Base-by-base conservation (phyloP, 768 basidiomycete species). In the Kwoniella dejecticola region DNA sequence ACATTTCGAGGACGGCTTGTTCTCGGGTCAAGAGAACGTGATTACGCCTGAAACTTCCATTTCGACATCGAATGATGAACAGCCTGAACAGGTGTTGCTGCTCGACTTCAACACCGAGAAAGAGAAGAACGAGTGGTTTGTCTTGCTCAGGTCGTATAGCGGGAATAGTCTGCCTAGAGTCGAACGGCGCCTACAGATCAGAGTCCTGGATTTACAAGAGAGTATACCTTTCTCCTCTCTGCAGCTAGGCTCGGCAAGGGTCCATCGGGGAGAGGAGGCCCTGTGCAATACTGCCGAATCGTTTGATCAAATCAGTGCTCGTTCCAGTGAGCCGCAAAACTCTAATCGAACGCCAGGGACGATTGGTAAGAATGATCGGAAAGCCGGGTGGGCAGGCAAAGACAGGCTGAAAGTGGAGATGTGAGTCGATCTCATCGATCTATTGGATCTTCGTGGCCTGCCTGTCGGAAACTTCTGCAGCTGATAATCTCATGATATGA, bases 181-280 rank as follows among this genome's bases (percentile, higher is more conserved):
- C 4, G 42, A 67, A 21, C 56, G 66, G n/a, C 49, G 61, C 13
- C 45, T 67, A 8, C 50, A 67, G n/a, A 36, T 67, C 7, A 38
- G 38, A 33, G 38, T 67, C 0, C 31, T 60, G 5, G 66, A 67
- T 52, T 40, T 63, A 12, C 66, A 67, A 13, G 66, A 67, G n/a
- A 45, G 29, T 23, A 40, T 47, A 29, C 45, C 54, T 15, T 24
- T 56, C 7, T 56, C 54, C 13, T 29, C 40, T 33, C 24, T 31
- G n/a, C 23, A 21, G n/a, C 12, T 56, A 27, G 42, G 31, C 31
- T 27, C 29, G 26, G 29, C 11, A 36, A 24, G 41, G n/a, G 42
- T 27, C 29, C 19, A 17, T 17, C 29, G 41, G 2, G 30, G 41
- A 11, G 5, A 19, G 6, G 53, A 47, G 31, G 42, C 17, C 33